These are phyloP conservation scores for Cerrena zonata DNA, from an alignment of 1,284 basidiomycete genomes.

Conservation along the genomic window DNA sequence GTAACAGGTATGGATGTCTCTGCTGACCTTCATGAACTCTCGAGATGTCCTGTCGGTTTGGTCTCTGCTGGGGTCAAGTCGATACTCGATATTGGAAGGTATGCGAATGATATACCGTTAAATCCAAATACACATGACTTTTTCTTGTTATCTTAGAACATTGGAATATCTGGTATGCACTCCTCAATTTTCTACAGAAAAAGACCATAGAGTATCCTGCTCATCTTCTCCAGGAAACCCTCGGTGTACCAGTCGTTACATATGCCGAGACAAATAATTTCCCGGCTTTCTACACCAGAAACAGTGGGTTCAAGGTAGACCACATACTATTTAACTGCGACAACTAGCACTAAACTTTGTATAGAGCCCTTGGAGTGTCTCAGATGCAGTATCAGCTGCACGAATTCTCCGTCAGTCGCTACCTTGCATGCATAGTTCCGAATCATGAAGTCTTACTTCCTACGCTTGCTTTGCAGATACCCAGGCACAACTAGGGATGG, in stretches of 20 bases:
- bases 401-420: slow-evolving; percentile 57
- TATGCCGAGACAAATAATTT: slow-evolving; percentile 77
- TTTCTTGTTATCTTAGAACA: slow-evolving; percentile 47
- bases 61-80: slow-evolving; percentile 94
- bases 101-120: background rate
- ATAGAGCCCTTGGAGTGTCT: slow-evolving; percentile 67
- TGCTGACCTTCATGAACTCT: slow-evolving; percentile 83
- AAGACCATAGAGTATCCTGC: background rate
- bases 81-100: slow-evolving; percentile 89
- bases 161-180: slow-evolving; percentile 81
- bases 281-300: slow-evolving; percentile 88
- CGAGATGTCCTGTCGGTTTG: slow-evolving; percentile 80
- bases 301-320: slow-evolving; percentile 75
- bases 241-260: slow-evolving; percentile 87
- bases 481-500: slow-evolving; percentile 58
- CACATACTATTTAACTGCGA: too few species aligned
- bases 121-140: background rate
- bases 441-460: too few species aligned
- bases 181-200: too few species aligned
- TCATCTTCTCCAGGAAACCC: slow-evolving; percentile 80
- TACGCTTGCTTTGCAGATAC: too few species aligned
- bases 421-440: too few species aligned
- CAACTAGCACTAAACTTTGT: too few species aligned
- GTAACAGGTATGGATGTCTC: slow-evolving; percentile 85
- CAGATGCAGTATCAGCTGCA: slow-evolving; percentile 60